Evolutionary conservation across 139 green algal species (phyloP), one percentile per base, ranked within the genome.

Genomic region (Chlorokybus atmophyticus): DNA sequence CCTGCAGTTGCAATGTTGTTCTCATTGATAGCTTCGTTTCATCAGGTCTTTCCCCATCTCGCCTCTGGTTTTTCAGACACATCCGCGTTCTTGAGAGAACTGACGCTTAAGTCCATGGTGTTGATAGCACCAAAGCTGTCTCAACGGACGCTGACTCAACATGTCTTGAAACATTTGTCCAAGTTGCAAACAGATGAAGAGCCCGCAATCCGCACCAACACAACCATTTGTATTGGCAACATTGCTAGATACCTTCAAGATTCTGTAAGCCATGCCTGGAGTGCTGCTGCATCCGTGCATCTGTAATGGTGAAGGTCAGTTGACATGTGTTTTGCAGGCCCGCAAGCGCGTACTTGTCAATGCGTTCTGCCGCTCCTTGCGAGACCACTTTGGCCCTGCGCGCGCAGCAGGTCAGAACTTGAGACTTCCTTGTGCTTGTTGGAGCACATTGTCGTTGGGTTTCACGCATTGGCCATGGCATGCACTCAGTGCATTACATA

Each of bases 121-220:
- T 31, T 73, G 3, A 73, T 98, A 29, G 91, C 82, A 39, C 86
- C 91, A 57, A 94, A 93, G 60, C 26, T 70, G 57, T 68, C 60
- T 25, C 60, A 93, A 65, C 75, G 76, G 44, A 94, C 85, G 27
- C 68, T 96, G n/a, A 85, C 66, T 39, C 64, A 85, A 27, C 70
- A 62, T 2, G 67, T 97, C 56, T 75, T 98, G 29, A 96, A 98
- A 71, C 82, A 94, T 63, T 78, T 98, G 14, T 84, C 80, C 29
- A 92, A 93, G 75, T 78, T 98, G 40, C 85, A 94, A 80, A 82
- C 95, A 17, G 90, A 98, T 60, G 80, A 93, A 59, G 86, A 97
- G 75, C 71, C 90, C 2, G 82, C 80, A 31, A 97, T 98, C 62
- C 81, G 90, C 8, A 90, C 90, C 68, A 98, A 98, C 79, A 97